Conservation (phyloP, 1,139 yeast species). For the Kurtzmaniella quercitrusa region DNA sequence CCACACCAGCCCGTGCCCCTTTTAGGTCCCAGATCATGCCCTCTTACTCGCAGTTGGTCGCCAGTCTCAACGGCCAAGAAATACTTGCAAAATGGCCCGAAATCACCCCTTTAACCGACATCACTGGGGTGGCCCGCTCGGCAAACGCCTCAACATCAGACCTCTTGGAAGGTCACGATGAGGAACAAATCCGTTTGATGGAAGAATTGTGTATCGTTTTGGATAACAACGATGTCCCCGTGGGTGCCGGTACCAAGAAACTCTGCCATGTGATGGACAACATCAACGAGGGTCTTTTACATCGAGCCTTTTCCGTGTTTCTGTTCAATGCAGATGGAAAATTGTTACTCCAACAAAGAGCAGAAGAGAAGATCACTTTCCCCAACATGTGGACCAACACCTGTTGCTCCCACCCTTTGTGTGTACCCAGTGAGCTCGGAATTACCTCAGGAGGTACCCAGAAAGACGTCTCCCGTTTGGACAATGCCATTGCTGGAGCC, state of each 20-base stretch:
- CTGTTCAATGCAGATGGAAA: slow-evolving; percentile 74
- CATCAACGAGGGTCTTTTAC: slow-evolving; percentile 79
- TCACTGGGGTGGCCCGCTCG: slow-evolving; percentile 44
- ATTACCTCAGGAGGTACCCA: slow-evolving; percentile 18
- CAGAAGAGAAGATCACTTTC: slow-evolving; percentile 93
- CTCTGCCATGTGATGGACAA: slow-evolving; percentile 87
- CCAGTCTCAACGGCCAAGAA: slow-evolving; percentile 41
- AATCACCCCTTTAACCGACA: slow-evolving; percentile 48
- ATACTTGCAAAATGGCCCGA: slow-evolving; percentile 62
- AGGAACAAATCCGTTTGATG: slow-evolving; percentile 92
- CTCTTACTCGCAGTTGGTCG: slow-evolving; percentile 50
- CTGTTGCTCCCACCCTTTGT: slow-evolving; percentile 96
- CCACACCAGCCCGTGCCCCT: not conserved
- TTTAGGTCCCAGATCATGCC: slow-evolving; percentile 8
- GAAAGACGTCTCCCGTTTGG: slow-evolving; percentile 40
- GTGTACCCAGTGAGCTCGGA: slow-evolving; percentile 79
- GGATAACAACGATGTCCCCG: slow-evolving; percentile 79
- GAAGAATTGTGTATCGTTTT: slow-evolving; percentile 93
- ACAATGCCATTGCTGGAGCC: slow-evolving; percentile 66
- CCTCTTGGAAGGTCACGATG: slow-evolving; percentile 79
- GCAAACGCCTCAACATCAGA: slow-evolving; percentile 21
- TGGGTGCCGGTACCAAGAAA: slow-evolving; percentile 94
- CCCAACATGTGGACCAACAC: slow-evolving; percentile 98
- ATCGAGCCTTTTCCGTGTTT: slow-evolving; percentile 94
- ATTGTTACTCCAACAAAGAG: slow-evolving; percentile 87